Base-by-base conservation (phyloP, 2,329 filamentous ascomycete genomes). In the Penicillium brasilianum region DNA sequence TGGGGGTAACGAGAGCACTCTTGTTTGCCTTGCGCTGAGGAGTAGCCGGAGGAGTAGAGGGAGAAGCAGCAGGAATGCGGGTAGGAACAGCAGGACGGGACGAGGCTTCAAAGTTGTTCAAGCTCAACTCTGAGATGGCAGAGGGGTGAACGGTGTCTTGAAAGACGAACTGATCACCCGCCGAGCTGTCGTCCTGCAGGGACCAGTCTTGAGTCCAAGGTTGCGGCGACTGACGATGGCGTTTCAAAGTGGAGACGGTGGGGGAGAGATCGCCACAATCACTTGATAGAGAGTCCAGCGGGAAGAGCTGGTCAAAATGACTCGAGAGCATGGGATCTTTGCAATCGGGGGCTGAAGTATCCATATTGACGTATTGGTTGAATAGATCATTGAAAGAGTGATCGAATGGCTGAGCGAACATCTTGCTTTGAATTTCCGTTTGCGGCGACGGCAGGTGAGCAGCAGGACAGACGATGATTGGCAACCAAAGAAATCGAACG, bases 321-420 rank as follows among this genome's bases (percentile, higher is more conserved):
- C 82, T 76, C 58, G 80, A 78, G 69, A 79, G 79, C 68, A 79
- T 77, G 63, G 79, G 78, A 66, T 83, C 81, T 74, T 81, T 81
- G 62, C 76, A 76, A 63, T 81, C 78, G 67, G 78, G 79, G 57
- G 80, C 80, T 66, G 83, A 80, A 58, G 83, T 78, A 62, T 87
- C 85, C 75, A 84, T 82, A 66, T 86, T 82, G 74, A 88, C 81
- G 72, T 86, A 88, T 73, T 87, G 83, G 70, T 87, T 85, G 79
- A 89, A 88, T 75, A 88, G 80, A 73, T 85, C 84, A 76, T 84
- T 84, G 75, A 82, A 83, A 61, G 85, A 80, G 72, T 87, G 85
- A 62, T 82, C 77, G 54, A 76, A 77, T 57, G 71, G 70, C 66
- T 79, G 76, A 62, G 76, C 76, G 67, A 83, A 80, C 78, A 83